Percentiles rank a stretch among this genome's conserved stretches.
These are phyloP conservation scores for Mycosphaerelloides madeirae DNA, from an alignment of 2,329 filamentous ascomycete genomes.

Conservation along the genomic window DNA sequence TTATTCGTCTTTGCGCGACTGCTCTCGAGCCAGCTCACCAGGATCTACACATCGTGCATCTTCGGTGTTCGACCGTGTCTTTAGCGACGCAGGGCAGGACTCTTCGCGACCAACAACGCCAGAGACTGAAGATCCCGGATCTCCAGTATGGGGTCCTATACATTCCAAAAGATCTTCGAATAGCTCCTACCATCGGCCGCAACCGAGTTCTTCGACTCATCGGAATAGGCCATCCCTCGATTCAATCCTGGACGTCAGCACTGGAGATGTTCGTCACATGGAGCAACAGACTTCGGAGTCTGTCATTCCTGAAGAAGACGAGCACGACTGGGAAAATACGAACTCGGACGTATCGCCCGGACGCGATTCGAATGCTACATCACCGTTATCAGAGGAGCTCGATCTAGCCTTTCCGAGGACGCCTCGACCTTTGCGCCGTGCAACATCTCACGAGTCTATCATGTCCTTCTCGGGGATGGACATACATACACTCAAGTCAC, in stretches of 20 bases:
- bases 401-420: constrained; percentile 29
- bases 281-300: constrained; percentile 19
- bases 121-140: constrained; percentile 56
- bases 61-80: constrained; percentile 71
- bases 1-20: constrained; percentile 59
- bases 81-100: constrained; percentile 55
- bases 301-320: constrained; percentile 29
- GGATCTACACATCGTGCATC: constrained; percentile 64
- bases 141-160: constrained; percentile 60
- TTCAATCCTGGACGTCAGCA: constrained; percentile 29
- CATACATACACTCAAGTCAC: constrained; percentile 68
- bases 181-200: constrained; percentile 23
- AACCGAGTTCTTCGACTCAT: constrained; percentile 14
- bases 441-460: constrained; percentile 79
- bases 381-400: constrained; percentile 25
- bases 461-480: constrained; percentile 84
- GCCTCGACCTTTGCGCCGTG: constrained; percentile 53
- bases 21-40: constrained; percentile 78
- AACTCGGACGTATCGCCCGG: constrained; percentile 8
- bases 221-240: constrained; percentile 23
- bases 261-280: constrained; percentile 24
- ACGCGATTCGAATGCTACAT: constrained; percentile 11
- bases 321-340: constrained; percentile 26
- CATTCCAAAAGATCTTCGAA: constrained; percentile 57
- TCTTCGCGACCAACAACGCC: constrained; percentile 77